Base-by-base conservation (phyloP, 768 basidiomycete species). In the Phylloporus rhodoxanthus region DNA sequence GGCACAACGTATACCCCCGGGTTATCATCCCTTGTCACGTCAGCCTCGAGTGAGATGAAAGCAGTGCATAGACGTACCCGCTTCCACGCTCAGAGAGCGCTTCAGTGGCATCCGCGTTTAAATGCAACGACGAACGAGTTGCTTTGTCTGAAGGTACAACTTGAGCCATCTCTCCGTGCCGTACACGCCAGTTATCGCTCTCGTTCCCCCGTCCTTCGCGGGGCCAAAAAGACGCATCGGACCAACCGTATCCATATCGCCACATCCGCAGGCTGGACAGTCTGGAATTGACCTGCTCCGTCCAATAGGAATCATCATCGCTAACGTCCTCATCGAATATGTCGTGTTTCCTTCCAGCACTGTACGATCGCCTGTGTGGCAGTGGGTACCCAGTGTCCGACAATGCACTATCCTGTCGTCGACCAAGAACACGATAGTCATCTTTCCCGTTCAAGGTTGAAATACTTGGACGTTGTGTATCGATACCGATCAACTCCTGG, bases 1-100 rank as follows among this genome's bases (percentile, higher is more conserved):
- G 62, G 61, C 17, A 57, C 52, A 20, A 64, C 47, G 25, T 58
- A 62, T 37, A 43, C 34, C 13, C 45, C 48, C 9, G 43, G 23
- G n/a, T 36, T 38, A 43, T 47, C 41, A 25, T n/a, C 42, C 13
- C 53, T 55, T 14, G 39, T 19, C 23, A 28, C 26, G 25, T 47
- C 9, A 49, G 28, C 29, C 33, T 42, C 4, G 2, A 38, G 11
- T 14, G 20, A 28, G 14, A 29, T 20, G 15, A 6, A 15, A 28
- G 19, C 10, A 9, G 37, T 11, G 17, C 4, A 4, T 1, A n/a
- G 11, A n/a, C 26, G n/a, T 17, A 46, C 52, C 13, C 43, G 55
- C 53, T 43, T 48, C 11, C 21, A 20, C 4, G 38, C 14, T 42
- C 33, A 19, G 52, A 47, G 13, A 28, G 20, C 30, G 21, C 37